Conservation (phyloP, 192 early-diverging fungal genomes). For the Coemansia sp. region DNA sequence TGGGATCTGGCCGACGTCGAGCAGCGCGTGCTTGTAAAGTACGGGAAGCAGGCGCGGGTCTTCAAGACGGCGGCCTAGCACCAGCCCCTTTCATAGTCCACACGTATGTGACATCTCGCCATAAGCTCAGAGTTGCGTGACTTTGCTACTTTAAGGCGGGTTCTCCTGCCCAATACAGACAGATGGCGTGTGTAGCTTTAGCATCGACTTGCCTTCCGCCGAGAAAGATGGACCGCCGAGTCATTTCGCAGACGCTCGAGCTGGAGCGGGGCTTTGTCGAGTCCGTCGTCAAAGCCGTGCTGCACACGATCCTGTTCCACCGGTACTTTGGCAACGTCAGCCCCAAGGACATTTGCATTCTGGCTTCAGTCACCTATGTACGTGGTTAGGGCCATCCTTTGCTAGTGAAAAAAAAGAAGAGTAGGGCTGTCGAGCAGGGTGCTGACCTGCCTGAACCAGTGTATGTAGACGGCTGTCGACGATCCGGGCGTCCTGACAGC, state of each 20-base stretch:
- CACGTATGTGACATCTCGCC: too few species aligned
- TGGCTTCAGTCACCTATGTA: slow-evolving; percentile 21
- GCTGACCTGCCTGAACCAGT: too few species aligned
- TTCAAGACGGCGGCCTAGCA: slow-evolving; percentile 35
- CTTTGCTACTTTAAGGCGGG: too few species aligned
- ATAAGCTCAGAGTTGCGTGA: too few species aligned
- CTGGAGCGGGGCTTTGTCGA: slow-evolving; percentile 29
- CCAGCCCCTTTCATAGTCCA: not conserved
- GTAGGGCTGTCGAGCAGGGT: too few species aligned
- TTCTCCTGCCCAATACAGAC: too few species aligned
- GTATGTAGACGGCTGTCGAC: slow-evolving; percentile 33
- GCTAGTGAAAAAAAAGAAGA: too few species aligned
- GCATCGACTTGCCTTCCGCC: too few species aligned
- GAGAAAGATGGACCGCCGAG: slow-evolving; percentile 32
- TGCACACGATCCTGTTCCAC: slow-evolving; percentile 41
- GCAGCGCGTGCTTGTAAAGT: slow-evolving; percentile 70
- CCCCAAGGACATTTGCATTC: slow-evolving; percentile 15
- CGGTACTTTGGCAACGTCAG: slow-evolving; percentile 42
- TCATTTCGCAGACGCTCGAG: slow-evolving; percentile 12
- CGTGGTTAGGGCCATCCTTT: not conserved
- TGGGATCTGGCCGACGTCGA: slow-evolving; percentile 80
- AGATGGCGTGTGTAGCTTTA: too few species aligned
- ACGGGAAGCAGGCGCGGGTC: slow-evolving; percentile 52
- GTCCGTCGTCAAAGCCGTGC: slow-evolving; percentile 19
- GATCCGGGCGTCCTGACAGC: slow-evolving; percentile 7